Conservation (phyloP, 768 basidiomycete genomes). For the Boletus insuetus region DNA sequence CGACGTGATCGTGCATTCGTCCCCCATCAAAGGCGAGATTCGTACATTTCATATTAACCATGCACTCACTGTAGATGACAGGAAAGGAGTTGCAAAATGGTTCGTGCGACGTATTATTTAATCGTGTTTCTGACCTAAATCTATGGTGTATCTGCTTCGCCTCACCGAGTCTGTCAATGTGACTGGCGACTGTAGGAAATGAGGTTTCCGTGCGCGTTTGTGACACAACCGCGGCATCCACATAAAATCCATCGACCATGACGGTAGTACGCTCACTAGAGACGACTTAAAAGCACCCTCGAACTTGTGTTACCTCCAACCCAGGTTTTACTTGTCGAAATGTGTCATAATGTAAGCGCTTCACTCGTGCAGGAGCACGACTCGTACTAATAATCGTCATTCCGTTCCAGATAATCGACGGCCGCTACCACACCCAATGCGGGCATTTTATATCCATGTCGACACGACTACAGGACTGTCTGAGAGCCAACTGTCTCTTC, state of each 20-base stretch:
- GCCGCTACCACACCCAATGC: conserved; percentile 67
- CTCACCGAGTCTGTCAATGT: conserved; percentile 33
- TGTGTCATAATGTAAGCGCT: conserved; percentile 72
- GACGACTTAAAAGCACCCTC: conserved; percentile 18
- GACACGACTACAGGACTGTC: conserved; percentile 65
- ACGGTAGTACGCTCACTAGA: conserved; percentile 11
- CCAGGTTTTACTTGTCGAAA: conserved; percentile 28
- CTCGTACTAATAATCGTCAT: background rate
- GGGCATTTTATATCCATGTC: conserved; percentile 73
- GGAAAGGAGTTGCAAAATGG: conserved; percentile 10
- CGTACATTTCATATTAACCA: conserved; percentile 13
- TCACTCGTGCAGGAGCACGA: background rate
- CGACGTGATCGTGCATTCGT: background rate
- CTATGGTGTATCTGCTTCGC: conserved; percentile 34
- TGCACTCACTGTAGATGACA: conserved; percentile 7
- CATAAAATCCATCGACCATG: conserved; percentile 27
- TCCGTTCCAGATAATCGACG: conserved; percentile 62
- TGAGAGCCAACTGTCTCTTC: conserved; percentile 63
- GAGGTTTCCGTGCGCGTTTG: conserved; percentile 39
- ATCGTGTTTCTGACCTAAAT: conserved; percentile 17
- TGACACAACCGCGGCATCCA: conserved; percentile 30
- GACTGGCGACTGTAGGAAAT: conserved; percentile 33
- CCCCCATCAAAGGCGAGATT: conserved; percentile 6
- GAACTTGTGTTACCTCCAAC: conserved; percentile 14
- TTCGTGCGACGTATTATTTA: conserved; percentile 22